phyloP scores from a whole-genome alignment of 257 asterid genomes.

The Handroanthus guayacan region DNA sequence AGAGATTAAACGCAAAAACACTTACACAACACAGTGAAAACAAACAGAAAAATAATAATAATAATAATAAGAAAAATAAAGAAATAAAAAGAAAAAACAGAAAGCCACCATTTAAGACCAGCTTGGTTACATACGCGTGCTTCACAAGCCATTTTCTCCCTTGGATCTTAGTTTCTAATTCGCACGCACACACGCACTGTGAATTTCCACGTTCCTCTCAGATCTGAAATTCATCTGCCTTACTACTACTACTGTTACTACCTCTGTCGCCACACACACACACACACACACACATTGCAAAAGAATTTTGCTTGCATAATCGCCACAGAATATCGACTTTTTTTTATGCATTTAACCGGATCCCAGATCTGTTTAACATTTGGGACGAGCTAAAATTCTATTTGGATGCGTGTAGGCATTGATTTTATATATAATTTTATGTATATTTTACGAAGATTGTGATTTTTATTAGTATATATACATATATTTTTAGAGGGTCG shows the following conservation, averaged over 20 bases:
- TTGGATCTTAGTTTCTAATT: slow-evolving; percentile 39
- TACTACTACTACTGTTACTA: slow-evolving; percentile 29
- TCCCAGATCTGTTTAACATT: slow-evolving; percentile 49
- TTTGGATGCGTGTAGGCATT: slow-evolving; percentile 26
- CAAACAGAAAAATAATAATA: background rate
- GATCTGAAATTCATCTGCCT: slow-evolving; percentile 45
- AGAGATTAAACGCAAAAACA: slow-evolving; percentile 18
- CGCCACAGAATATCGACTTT: slow-evolving; percentile 22
- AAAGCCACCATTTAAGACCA: slow-evolving; percentile 51
- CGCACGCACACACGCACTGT: slow-evolving; percentile 32
- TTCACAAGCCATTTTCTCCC: slow-evolving; percentile 54
- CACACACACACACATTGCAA: slow-evolving; percentile 34
- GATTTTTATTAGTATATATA: slow-evolving; percentile 5
- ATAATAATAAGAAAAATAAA: too few species aligned
- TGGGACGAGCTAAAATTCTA: slow-evolving; percentile 41
- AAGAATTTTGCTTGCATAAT: slow-evolving; percentile 16
- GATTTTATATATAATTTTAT: slow-evolving; percentile 25
- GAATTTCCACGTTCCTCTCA: slow-evolving; percentile 48
- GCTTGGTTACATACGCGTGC: slow-evolving; percentile 46
- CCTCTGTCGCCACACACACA: slow-evolving; percentile 33
- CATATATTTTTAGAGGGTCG: background rate
- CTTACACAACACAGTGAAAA: slow-evolving; percentile 24
- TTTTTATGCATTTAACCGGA: slow-evolving; percentile 35
- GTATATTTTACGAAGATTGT: slow-evolving; percentile 1
- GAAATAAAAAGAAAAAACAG: background rate